Evolutionary conservation across 1,284 basidiomycete species (phyloP), one percentile per base, ranked within the genome.

Genomic region (Trametes sp.): DNA sequence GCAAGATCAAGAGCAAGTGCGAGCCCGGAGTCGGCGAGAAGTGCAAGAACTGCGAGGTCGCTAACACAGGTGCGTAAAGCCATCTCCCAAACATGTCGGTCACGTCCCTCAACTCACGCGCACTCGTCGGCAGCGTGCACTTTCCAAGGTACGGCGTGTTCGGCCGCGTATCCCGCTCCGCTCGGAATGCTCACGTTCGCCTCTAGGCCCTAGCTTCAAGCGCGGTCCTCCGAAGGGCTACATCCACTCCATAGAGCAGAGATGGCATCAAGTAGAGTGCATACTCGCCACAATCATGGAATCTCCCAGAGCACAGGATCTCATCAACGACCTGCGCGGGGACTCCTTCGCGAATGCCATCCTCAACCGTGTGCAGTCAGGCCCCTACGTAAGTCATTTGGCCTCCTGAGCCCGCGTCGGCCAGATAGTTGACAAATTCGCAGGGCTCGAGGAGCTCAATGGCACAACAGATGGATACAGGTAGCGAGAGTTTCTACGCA

Each of bases 141-240:
- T 7, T 94, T 88, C 76, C 81, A 92, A 74, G 92, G 90, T 89
- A 46, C 38, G n/a, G 38, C 16, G 3, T 19, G 55, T 11, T 21
- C 3, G 72, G 63, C 74, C 67, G 24, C 57, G 60, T 49, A 29
- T 16, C 10, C 23, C 2, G 8, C 16, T 35, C 14, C 16, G 10
- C 11, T 24, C 26, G 14, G 28, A 33, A 6, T 23, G 6, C 24
- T 23, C n/a, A n/a, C 24, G 23, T 10, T 24, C 14, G 9, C 45
- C 10, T 28, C 38, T 31, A 92, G 90, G 92, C 45, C 90, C 91
- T 0, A 92, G 87, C 70, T 90, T 90, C 75, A 94, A 94, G 72
- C 86, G 91, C 21, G 90, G 91, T n/a, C 93, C 93, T 14, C 93
- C 93, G 6, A 94, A 93, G 74, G 94, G 94, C 24, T 95, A 95